These are phyloP conservation scores for Geranomyces michiganensis DNA, from an alignment of 192 early-diverging fungal genomes.

Conservation along the genomic window DNA sequence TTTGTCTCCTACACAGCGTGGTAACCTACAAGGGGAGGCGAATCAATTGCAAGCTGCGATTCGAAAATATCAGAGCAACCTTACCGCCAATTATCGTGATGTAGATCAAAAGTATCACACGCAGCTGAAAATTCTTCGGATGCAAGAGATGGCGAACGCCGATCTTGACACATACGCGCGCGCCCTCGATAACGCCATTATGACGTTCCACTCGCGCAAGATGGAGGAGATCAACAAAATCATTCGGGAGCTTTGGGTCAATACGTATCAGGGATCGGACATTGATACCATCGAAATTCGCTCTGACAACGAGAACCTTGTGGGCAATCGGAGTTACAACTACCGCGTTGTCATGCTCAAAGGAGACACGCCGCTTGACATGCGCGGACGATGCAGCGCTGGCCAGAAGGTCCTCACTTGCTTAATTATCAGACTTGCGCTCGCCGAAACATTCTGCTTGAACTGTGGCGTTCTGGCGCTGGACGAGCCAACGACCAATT, in stretches of 20 bases:
- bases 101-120: slow-evolving; percentile 69
- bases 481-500: slow-evolving; percentile 98
- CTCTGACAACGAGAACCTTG: slow-evolving; percentile 76
- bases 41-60: slow-evolving; percentile 83
- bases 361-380: slow-evolving; percentile 78
- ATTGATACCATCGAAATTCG: slow-evolving; percentile 97
- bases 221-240: slow-evolving; percentile 98
- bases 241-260: slow-evolving; percentile 94
- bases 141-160: slow-evolving; percentile 72
- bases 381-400: slow-evolving; percentile 94
- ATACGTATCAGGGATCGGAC: slow-evolving; percentile 91
- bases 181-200: slow-evolving; percentile 79
- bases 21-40: slow-evolving; percentile 71
- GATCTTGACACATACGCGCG: slow-evolving; percentile 87
- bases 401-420: slow-evolving; percentile 96
- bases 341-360: slow-evolving; percentile 96
- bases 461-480: slow-evolving; percentile 93
- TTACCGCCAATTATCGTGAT: slow-evolving; percentile 76
- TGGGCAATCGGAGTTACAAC: slow-evolving; percentile 78
- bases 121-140: slow-evolving; percentile 73
- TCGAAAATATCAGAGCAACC: slow-evolving; percentile 56
- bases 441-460: slow-evolving; percentile 92
- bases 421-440: slow-evolving; percentile 92
- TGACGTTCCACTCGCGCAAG: slow-evolving; percentile 87
- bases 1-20: slow-evolving; percentile 37